Evolutionary conservation across 352 stramenopile species (phyloP), one percentile per base, ranked within the genome.

Genomic region (Phytophthora crassamura): DNA sequence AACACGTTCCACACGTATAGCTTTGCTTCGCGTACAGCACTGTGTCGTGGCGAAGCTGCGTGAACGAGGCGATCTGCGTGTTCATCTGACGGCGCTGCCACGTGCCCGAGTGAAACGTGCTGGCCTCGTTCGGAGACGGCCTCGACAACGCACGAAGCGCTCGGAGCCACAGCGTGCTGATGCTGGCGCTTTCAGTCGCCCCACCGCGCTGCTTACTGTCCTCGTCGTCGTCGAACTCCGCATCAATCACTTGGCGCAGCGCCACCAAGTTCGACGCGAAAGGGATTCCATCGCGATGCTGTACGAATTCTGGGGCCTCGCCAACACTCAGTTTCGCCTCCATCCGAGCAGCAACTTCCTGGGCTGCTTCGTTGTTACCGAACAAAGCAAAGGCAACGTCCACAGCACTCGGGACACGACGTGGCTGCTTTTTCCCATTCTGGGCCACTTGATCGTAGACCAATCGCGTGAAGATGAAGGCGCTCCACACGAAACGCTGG

Each of bases 1-100:
- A 71, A n/a, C 30, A 14, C 41, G 57, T 48, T 18, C 14, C 18
- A 1, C 59, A 14, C 10, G 40, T 50, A 15, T 59, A 66, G 11
- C 50, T 52, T 48, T 76, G 64, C 38, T 76, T 76, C 0, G 64
- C 15, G 25, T 73, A 73, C n/a, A 76, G 48, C 32, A 73, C 57
- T 1, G 64, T 67, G 16, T 67, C 68, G 20, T 76, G 64, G 0
- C 68, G 68, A 30, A 76, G 48, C 38, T 76, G 68, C 7, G 68
- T 54, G 8, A 73, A 73, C 1, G 63, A 73, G 0, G 52, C 68
- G 11, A 76, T 25, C 18, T 76, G 68, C 18, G 68, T 76, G 30
- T 69, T 75, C 67, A 75, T 72, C 30, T 55, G 41, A 11, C 51
- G 56, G 5, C 22, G 20, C 11, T 55, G 38, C 67, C 67, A 75